Conservation (phyloP, 805 yeast genomes). For the Pichia gijzeniarum region DNA sequence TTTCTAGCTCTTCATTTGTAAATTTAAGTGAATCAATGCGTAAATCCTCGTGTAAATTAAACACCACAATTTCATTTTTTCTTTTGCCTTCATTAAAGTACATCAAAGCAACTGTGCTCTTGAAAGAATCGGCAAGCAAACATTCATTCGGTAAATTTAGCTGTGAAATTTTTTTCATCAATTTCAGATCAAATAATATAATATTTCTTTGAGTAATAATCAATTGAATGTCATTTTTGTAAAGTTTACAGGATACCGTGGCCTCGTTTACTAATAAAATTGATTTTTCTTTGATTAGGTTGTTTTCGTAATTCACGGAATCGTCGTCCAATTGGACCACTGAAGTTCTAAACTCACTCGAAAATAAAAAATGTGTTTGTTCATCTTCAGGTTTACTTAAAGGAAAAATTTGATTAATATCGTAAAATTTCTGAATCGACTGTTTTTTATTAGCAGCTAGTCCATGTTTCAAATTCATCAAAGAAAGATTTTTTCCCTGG, state of each 20-base stretch:
- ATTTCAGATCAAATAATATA: not conserved
- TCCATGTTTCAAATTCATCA: constrained; percentile 24
- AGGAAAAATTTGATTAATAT: not conserved
- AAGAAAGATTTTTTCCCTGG: constrained; percentile 19
- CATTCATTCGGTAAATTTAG: not conserved
- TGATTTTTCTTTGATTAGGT: too few relatives aligned
- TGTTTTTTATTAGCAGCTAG: constrained; percentile 19
- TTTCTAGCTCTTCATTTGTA: too few relatives aligned
- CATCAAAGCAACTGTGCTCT: not conserved
- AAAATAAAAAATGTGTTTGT: not conserved
- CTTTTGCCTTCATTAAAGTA: not conserved
- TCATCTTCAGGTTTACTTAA: not conserved
- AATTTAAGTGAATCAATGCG: not conserved
- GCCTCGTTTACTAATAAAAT: not conserved
- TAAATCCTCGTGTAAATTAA: not conserved
- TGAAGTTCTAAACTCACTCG: not conserved
- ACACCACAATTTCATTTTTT: not conserved
- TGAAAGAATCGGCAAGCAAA: not conserved
- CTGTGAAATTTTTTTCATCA: not conserved
- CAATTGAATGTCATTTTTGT: not conserved
- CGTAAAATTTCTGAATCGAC: not conserved
- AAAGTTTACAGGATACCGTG: not conserved
- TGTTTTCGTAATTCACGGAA: not conserved
- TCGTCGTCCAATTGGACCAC: not conserved
- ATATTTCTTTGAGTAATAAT: not conserved